These are phyloP conservation scores for Neurospora sp. DNA, from an alignment of 495 filamentous ascomycete genomes.

Conservation along the genomic window DNA sequence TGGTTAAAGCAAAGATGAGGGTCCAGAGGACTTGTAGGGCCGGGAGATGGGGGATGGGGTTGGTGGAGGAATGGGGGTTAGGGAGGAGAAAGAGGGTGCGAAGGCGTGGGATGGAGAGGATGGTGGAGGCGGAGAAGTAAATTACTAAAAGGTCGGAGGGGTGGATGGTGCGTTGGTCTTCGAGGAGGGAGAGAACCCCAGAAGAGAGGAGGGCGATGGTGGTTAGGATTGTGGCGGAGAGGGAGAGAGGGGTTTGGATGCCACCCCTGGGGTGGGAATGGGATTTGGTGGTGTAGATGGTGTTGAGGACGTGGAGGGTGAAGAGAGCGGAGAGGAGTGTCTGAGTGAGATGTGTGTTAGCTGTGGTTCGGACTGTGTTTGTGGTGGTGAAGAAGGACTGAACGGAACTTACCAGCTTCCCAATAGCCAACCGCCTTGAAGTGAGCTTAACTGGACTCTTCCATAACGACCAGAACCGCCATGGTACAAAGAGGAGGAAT, in stretches of 20 bases:
- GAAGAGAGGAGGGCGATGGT: constrained; percentile 7
- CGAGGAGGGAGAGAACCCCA: constrained; percentile 17
- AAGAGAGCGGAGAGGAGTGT: constrained; percentile 10
- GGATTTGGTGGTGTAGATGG: constrained; percentile 10
- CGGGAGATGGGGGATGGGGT: not conserved
- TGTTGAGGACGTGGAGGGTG: constrained; percentile 18
- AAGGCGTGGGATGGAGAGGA: constrained; percentile 18
- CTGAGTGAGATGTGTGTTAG: not conserved
- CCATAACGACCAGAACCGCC: constrained; percentile 15
- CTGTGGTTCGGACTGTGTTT: not conserved
- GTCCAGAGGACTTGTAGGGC: constrained; percentile 2
- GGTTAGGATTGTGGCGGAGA: constrained; percentile 12
- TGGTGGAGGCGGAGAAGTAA: constrained; percentile 19
- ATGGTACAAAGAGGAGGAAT: constrained; percentile 19
- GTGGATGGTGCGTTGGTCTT: constrained; percentile 24
- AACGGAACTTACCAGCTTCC: constrained; percentile 16
- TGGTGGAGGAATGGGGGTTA: not conserved
- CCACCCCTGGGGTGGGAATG: not conserved
- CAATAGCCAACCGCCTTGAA: constrained; percentile 18
- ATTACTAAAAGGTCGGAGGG: constrained; percentile 26
- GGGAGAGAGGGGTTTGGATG: too few relatives aligned
- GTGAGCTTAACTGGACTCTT: constrained; percentile 19
- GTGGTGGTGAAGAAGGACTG: not conserved
- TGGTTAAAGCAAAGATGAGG: not conserved
- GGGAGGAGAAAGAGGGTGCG: constrained; percentile 21